Percentiles rank a stretch among this genome's conserved stretches.
These are phyloP conservation scores for Phytophthora tentaculata DNA, from an alignment of 352 stramenopile species.

Conservation along the genomic window DNA sequence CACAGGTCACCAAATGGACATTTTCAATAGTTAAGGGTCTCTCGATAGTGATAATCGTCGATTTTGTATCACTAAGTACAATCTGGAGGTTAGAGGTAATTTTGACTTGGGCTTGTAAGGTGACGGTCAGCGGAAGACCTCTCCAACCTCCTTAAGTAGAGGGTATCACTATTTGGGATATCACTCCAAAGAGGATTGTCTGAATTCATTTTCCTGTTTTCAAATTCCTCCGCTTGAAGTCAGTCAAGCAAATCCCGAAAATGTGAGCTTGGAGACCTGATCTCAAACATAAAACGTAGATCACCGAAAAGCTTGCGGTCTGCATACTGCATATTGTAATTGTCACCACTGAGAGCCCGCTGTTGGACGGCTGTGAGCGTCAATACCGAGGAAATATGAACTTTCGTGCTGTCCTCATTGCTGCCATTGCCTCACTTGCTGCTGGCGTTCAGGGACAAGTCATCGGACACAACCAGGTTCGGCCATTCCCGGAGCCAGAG, in stretches of 20 bases:
- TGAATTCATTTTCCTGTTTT: no score
- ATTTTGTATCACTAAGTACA: no score
- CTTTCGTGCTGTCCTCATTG: slow-evolving; percentile 11
- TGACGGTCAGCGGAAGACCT: no score
- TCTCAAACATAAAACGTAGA: slow-evolving; percentile 18
- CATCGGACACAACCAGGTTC: slow-evolving; percentile 30
- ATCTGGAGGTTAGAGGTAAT: no score
- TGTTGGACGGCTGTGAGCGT: slow-evolving; percentile 1
- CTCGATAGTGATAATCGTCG: no score
- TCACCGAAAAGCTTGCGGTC: not conserved
- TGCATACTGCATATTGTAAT: slow-evolving; percentile 11
- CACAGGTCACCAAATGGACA: no score
- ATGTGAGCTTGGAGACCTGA: slow-evolving; percentile 18
- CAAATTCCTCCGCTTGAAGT: no score
- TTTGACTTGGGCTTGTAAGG: no score
- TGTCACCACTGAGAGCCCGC: not conserved
- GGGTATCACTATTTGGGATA: no score
- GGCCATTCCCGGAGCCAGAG: slow-evolving; percentile 29
- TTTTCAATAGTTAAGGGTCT: no score
- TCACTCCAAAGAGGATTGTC: no score
- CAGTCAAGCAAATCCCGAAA: slow-evolving; percentile 29
- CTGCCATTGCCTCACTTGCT: slow-evolving; percentile 13
- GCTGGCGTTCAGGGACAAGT: slow-evolving; percentile 17
- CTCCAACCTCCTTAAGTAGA: no score
- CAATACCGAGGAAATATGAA: slow-evolving; percentile 19